A percentile compares a stretch with the other conserved stretches of the same genome.
These are phyloP conservation scores for Daedaleopsis nitida DNA, from an alignment of 768 basidiomycete species.

Conservation along the genomic window DNA sequence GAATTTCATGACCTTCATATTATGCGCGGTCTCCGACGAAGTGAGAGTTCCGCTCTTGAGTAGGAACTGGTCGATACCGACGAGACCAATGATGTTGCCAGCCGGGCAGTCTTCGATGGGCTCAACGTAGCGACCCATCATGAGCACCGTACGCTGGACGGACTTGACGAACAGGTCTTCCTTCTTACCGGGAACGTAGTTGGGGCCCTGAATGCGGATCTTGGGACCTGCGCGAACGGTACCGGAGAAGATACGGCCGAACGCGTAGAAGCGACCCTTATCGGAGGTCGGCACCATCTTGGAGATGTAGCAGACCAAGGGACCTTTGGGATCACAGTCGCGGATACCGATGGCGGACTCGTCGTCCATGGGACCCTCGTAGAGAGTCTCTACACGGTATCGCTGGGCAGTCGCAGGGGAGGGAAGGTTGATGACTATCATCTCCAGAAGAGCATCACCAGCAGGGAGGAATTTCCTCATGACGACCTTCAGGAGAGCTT, in stretches of 20 bases:
- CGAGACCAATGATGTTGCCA: constrained; percentile 98
- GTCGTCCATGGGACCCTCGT: constrained; percentile 99
- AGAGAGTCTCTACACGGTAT: constrained; percentile 99
- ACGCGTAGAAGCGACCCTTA: constrained; percentile 99
- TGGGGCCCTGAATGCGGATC: constrained; percentile 98
- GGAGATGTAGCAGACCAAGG: constrained; percentile 96
- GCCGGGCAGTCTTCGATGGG: constrained; percentile 99
- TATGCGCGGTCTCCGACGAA: constrained; percentile 97
- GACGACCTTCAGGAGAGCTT: constrained; percentile 92
- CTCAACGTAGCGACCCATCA: constrained; percentile 99
- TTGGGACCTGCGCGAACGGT: constrained; percentile 97
- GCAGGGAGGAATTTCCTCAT: constrained; percentile 99
- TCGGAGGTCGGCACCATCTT: constrained; percentile 99
- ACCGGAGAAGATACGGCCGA: constrained; percentile 99
- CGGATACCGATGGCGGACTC: constrained; percentile 98
- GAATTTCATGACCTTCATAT: constrained; percentile 99
- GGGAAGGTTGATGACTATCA: constrained; percentile 99
- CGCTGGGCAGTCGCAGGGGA: constrained; percentile 96
- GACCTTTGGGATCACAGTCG: constrained; percentile 95
- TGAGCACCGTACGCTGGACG: constrained; percentile 97
- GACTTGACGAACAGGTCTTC: constrained; percentile 98
- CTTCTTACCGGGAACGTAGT: constrained; percentile 98
- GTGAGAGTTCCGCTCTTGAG: constrained; percentile 99
- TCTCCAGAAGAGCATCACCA: constrained; percentile 97
- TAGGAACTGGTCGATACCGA: constrained; percentile 99